Conservation (phyloP, 768 basidiomycete species). For the Collybiopsis confluens region DNA sequence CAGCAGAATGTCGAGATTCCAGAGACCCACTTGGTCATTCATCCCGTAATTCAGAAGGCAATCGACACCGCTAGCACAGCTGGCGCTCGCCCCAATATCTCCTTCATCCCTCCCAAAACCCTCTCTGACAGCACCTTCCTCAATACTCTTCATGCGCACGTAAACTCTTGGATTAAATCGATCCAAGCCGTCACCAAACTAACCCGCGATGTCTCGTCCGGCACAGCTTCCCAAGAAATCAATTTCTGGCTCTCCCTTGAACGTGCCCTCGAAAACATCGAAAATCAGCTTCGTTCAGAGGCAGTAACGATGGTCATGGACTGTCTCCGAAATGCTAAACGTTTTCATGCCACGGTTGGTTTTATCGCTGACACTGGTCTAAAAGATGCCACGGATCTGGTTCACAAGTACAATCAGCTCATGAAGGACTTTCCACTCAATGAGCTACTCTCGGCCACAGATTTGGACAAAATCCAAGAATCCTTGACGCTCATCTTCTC, state of each 20-base stretch:
- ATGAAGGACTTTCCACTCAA: conserved; percentile 99
- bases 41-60: conserved; percentile 13
- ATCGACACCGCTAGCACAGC: conserved; percentile 35
- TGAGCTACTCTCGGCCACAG: conserved; percentile 93
- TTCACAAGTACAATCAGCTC: conserved; percentile 96
- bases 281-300: conserved; percentile 85
- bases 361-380: conserved; percentile 97
- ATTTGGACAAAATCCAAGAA: conserved; percentile 93
- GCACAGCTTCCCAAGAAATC: conserved; percentile 97
- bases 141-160: conserved; percentile 88
- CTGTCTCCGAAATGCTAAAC: conserved; percentile 90
- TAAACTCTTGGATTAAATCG: conserved; percentile 97
- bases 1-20: conserved; percentile 99
- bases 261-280: conserved; percentile 88
- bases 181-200: conserved; percentile 96
- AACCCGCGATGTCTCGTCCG: conserved; percentile 87
- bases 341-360: conserved; percentile 95
- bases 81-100: conserved; percentile 67
- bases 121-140: conserved; percentile 89
- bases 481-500: conserved; percentile 82
- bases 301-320: conserved; percentile 93
- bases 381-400: conserved; percentile 89
- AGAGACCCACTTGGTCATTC: conserved; percentile 84
- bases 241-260: conserved; percentile 99
- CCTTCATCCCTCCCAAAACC: conserved; percentile 65